Conservation (phyloP, 352 stramenopile species). For the Saprolegnia diclina region DNA sequence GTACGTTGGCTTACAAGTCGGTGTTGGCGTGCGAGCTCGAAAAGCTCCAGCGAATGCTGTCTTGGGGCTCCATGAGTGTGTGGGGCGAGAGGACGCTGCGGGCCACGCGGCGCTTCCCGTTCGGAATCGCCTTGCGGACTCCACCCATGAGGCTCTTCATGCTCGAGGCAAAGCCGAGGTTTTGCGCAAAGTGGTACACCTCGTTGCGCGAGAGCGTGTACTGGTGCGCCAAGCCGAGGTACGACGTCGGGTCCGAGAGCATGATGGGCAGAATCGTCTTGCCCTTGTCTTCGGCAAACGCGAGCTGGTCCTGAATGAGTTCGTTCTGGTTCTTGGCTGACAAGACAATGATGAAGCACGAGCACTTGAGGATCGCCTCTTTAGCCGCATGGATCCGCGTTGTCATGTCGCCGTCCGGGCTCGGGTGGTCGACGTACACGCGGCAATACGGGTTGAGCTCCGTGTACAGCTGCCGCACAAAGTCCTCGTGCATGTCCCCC, state of each 20-base stretch:
- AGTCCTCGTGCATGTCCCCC: constrained; percentile 59
- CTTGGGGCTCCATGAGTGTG: constrained; percentile 4
- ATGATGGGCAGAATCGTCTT: constrained; percentile 74
- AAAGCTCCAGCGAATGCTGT: constrained; percentile 17
- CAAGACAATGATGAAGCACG: constrained; percentile 61
- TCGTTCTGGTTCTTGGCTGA: constrained; percentile 75
- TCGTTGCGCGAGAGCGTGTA: constrained; percentile 73
- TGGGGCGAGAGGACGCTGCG: not conserved
- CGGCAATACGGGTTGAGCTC: constrained; percentile 52
- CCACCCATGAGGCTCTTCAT: constrained; percentile 45
- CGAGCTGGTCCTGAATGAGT: constrained; percentile 68
- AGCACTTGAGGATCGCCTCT: constrained; percentile 78
- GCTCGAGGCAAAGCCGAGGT: constrained; percentile 71
- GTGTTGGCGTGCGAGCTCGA: constrained; percentile 13
- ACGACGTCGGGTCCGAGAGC: constrained; percentile 21
- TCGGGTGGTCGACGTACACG: constrained; percentile 30
- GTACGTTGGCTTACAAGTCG: not conserved
- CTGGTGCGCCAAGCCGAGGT: constrained; percentile 67
- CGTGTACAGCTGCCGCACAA: constrained; percentile 60
- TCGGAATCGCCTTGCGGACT: constrained; percentile 42
- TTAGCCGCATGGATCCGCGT: constrained; percentile 71
- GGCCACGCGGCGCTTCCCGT: not conserved
- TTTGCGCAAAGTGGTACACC: constrained; percentile 77
- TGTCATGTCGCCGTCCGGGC: constrained; percentile 52
- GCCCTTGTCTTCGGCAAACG: constrained; percentile 79